Percentiles rank a stretch among this genome's conserved stretches.
Evolutionary conservation across 805 yeast species (phyloP).

Genomic region (Cyberlindnera subsufficiens): DNA sequence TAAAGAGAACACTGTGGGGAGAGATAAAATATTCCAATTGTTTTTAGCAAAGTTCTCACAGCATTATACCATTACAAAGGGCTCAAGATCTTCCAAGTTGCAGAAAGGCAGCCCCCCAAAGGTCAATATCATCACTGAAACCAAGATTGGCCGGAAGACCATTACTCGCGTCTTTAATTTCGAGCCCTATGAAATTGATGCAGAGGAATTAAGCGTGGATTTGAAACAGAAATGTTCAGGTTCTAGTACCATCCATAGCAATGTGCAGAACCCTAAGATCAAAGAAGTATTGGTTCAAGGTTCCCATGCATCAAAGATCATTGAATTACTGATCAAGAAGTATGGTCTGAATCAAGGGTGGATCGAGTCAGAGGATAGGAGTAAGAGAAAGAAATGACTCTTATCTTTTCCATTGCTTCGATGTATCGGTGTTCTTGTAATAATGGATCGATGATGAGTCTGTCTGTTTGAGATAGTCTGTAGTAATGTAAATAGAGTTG

Average conservation of each 20-base stretch:
- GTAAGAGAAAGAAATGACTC: slow-evolving; percentile 32
- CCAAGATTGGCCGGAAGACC: slow-evolving; percentile 74
- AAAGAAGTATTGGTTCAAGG: slow-evolving; percentile 87
- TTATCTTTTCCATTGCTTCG: slow-evolving; percentile 4
- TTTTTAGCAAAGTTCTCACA: slow-evolving; percentile 41
- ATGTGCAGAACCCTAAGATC: slow-evolving; percentile 46
- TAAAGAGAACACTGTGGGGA: slow-evolving; percentile 22
- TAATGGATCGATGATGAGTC: background rate
- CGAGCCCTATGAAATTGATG: slow-evolving; percentile 60
- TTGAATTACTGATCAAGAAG: slow-evolving; percentile 48
- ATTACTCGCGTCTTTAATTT: slow-evolving; percentile 69
- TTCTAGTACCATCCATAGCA: slow-evolving; percentile 68
- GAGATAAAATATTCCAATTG: slow-evolving; percentile 36
- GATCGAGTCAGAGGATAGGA: slow-evolving; percentile 61
- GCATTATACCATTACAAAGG: slow-evolving; percentile 40
- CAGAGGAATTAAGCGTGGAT: slow-evolving; percentile 59
- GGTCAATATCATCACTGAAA: slow-evolving; percentile 62
- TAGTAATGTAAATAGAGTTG: slow-evolving; percentile 9
- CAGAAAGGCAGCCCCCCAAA: slow-evolving; percentile 64
- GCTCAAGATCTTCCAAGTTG: slow-evolving; percentile 31
- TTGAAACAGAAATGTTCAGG: slow-evolving; percentile 83
- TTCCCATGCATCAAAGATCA: slow-evolving; percentile 62
- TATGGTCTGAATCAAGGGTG: slow-evolving; percentile 60
- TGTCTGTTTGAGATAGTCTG: background rate
- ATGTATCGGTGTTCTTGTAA: background rate